A percentile compares a stretch with the other conserved stretches of the same genome.
Conservation (phyloP, 257 asterid species). For the Mentha longifolia region DNA sequence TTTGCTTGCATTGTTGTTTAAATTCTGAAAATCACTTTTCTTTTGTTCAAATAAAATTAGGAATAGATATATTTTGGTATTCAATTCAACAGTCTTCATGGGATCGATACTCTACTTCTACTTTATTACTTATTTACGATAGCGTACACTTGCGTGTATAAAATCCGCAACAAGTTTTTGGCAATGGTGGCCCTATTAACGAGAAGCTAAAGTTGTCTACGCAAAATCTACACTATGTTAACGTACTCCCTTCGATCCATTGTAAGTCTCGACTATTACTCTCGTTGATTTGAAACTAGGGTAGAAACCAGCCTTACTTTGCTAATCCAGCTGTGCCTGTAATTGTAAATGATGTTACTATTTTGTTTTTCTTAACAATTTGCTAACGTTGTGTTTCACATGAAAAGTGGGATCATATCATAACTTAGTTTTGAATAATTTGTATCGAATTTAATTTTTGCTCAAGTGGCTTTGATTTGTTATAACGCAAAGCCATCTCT, state of each 20-base stretch:
- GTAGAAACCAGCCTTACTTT: not conserved
- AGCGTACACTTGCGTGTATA: too few relatives aligned
- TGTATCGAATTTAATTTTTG: not conserved
- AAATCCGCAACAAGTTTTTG: too few relatives aligned
- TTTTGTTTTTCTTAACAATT: not conserved
- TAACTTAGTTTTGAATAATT: not conserved
- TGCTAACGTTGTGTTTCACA: not conserved
- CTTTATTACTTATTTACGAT: too few relatives aligned
- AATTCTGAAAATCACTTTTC: too few relatives aligned
- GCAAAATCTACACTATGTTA: constrained; percentile 83
- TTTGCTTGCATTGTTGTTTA: too few relatives aligned
- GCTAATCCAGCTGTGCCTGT: too few relatives aligned
- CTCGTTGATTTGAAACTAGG: not conserved
- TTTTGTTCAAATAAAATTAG: too few relatives aligned
- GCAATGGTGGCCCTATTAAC: constrained; percentile 69
- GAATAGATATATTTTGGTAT: too few relatives aligned
- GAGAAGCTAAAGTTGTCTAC: constrained; percentile 87
- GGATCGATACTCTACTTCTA: too few relatives aligned
- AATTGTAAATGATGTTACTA: not conserved
- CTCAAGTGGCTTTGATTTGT: not conserved
- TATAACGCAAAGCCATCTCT: not conserved
- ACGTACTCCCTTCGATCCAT: constrained; percentile 86
- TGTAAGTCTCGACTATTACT: constrained; percentile 53
- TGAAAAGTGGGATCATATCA: too few relatives aligned
- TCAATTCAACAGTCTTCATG: too few relatives aligned